Conservation (phyloP, 2,329 filamentous ascomycete species). For the Claviceps purpurea region DNA sequence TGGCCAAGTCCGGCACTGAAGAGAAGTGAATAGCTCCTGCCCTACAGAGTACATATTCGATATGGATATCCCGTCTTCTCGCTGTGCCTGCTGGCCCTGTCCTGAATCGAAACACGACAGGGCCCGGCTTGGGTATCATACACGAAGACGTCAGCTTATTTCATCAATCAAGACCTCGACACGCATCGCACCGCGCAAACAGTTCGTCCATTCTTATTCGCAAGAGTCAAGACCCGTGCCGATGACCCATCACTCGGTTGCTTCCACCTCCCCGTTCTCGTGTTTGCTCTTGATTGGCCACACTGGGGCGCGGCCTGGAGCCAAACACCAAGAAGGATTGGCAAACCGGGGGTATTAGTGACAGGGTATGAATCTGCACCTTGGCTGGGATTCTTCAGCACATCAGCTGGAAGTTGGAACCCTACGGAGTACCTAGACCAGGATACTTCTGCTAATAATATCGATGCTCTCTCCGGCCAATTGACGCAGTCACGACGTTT, state of each 20-base stretch:
- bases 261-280: not conserved
- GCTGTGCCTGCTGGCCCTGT: too few relatives aligned
- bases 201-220: not conserved
- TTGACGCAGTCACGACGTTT: not conserved
- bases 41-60: too few relatives aligned
- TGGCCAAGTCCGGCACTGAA: too few relatives aligned
- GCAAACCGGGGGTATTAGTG: not conserved
- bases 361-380: not conserved
- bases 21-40: too few relatives aligned
- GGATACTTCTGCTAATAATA: not conserved
- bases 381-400: not conserved
- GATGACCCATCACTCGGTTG: not conserved
- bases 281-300: slow-evolving; percentile 1
- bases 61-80: too few relatives aligned
- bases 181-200: not conserved
- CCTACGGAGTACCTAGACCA: not conserved
- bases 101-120: too few relatives aligned
- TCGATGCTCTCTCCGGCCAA: not conserved
- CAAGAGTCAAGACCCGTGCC: not conserved
- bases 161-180: too few relatives aligned
- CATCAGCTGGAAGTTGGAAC: not conserved
- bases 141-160: too few relatives aligned
- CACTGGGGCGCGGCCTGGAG: not conserved
- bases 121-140: too few relatives aligned
- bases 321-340: not conserved